Base-by-base conservation (phyloP, 306 rosid genomes). In the Gleditsia sinensis region DNA sequence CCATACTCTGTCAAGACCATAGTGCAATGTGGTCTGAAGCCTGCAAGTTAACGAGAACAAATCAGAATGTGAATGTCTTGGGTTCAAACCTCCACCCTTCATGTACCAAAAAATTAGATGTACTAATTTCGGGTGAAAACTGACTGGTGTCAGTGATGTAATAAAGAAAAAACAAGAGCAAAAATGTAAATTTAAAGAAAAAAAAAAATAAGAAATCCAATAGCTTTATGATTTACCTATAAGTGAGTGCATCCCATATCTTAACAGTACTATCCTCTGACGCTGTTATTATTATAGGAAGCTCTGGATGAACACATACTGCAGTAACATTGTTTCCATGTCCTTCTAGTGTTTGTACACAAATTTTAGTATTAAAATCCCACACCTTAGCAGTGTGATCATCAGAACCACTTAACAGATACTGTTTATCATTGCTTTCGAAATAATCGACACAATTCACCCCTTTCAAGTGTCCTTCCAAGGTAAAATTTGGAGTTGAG, bases 401-500 rank as follows among this genome's bases (percentile, higher is more conserved):
- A 76, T 90, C 96, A 72, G 91, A 90, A 30, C 96, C 93, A 63
- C 88, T 90, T 51, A 88, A 30, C 36, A 90, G 59, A 66, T 83
- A 83, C 7, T 76, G 64, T 28, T 86, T 85, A 46, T 67, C 67
- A 9, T 70, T 74, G 42, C 39, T 46, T n/a, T 40, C 21, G 75
- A 88, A 86, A 76, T 82, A 86, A 23, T 81, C 93, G 23, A 86
- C 71, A 33, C 90, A 83, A 17, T 88, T 58, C 62, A 86, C 86
- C 56, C 93, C 93, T 48, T 88, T 86, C 54, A n/a, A 67, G 76
- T 88, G 96, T 67, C 91, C 93, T 6, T 84, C 83, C 21, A 86
- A 53, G 21, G 88, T 86, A 51, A 67, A 79, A 6, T 28, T 73
- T 43, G 91, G 76, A 27, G 79, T 24, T 16, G 91, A 46, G 21